A percentile compares a stretch with the other conserved stretches of the same genome.
Conservation (phyloP, 1,139 yeast species). For the Candida glucosophila region DNA sequence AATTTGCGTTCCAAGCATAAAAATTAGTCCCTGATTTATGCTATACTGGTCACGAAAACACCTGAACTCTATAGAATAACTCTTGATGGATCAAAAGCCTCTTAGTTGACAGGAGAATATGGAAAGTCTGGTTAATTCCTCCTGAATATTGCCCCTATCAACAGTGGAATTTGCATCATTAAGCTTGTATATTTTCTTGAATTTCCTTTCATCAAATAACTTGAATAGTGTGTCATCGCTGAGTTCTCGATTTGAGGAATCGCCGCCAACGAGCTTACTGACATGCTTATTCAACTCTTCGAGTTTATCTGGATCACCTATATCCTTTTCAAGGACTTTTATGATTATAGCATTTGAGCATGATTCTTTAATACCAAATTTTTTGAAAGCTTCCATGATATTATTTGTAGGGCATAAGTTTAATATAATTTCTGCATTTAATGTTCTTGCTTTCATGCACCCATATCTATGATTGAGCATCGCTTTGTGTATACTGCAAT, state of each 20-base stretch:
- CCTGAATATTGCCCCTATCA: conserved; percentile 12
- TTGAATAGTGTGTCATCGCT: conserved; percentile 22
- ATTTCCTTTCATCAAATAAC: conserved; percentile 19
- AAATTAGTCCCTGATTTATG: background rate
- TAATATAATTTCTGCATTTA: conserved; percentile 35
- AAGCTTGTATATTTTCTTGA: conserved; percentile 32
- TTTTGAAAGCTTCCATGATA: conserved; percentile 33
- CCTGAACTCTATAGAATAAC: too few species aligned
- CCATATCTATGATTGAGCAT: conserved; percentile 18
- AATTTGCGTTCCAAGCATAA: too few species aligned
- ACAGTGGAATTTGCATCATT: conserved; percentile 19
- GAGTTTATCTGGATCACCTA: conserved; percentile 4
- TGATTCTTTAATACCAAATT: conserved; percentile 31
- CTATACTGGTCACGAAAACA: too few species aligned
- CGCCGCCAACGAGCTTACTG: conserved; percentile 9
- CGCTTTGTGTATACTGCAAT: conserved; percentile 26
- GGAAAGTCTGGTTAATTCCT: conserved; percentile 23
- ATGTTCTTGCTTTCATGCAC: conserved; percentile 29
- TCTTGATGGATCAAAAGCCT: conserved; percentile 18
- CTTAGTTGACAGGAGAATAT: conserved; percentile 32
- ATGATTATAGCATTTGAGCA: conserved; percentile 22
- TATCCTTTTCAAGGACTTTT: conserved; percentile 15
- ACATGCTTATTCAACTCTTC: conserved; percentile 10
- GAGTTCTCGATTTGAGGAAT: conserved; percentile 6
- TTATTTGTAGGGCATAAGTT: conserved; percentile 36